Base-by-base conservation (phyloP, 2,329 filamentous ascomycete species). In the Trichoderma pleuroti region DNA sequence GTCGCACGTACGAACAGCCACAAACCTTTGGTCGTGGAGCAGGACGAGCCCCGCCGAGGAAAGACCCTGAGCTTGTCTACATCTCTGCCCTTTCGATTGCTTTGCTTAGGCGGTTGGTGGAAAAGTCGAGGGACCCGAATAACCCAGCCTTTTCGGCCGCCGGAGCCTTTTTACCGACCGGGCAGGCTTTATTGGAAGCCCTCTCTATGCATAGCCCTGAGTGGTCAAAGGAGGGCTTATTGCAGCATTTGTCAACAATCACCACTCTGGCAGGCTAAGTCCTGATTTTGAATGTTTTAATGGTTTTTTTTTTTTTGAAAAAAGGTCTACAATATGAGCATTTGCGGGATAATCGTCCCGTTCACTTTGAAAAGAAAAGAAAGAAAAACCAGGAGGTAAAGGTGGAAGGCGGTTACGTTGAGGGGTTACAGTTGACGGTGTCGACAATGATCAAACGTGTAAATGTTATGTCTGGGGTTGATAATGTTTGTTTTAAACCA, bases 81-180 rank as follows among this genome's bases (percentile, higher is more conserved):
- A 91, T 95, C 42, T 88, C 91, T 5, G 86, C 89, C 21, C 86
- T 92, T 56, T 90, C 90, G 2, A 84, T 93, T 60, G 87, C 88
- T 11, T 85, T 93, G 67, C 80, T 95, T n/a, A 86, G 87, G 73
- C 87, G 87, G 72, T 80, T 95, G 28, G 86, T 87, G 3, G 91
- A 94, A 77, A 93, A 92, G 80, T 87, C 85, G 39, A 84, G 79
- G 76, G 90, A 87, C 78, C 86, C 83, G n/a, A 85, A 83, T 72
- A 83, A 87, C 67, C 79, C 84, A 12, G 78, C 77, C 7, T 81
- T 81, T 10, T 82, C 84, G 39, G 82, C 92, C 70, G 90, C 91
- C 8, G 83, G 86, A 1, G 86, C 86, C 61, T 86, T 90, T 12
- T 80, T 94, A 62, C 92, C 92, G 3, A 87, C 87, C 30, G 88